Base-by-base conservation (phyloP, 768 basidiomycete species). In the Naganishia vaughanmartiniae region DNA sequence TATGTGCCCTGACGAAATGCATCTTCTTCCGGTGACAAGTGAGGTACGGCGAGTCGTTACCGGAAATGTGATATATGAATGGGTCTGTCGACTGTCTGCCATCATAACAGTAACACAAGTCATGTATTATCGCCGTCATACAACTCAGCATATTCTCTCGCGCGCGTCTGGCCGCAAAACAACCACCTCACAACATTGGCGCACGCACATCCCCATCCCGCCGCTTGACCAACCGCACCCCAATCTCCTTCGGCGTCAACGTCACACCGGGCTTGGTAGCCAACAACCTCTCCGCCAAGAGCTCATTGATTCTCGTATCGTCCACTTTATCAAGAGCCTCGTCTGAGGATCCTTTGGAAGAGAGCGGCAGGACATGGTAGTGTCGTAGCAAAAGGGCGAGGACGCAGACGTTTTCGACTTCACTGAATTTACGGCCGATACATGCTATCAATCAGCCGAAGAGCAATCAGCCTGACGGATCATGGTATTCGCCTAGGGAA, bases 201-300 rank as follows among this genome's bases (percentile, higher is more conserved):
- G 7, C 42, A 21, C 28, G 26, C 17, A 69, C 54, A 30, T 33
- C 54, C 26, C 45, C 58, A 24, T 60, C 53, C 1, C 26, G 28
- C 39, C 71, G 31, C 45, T 34, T 69, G 42, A 69, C 70, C 56
- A 75, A 71, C 26, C 65, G 58, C 42, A 78, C 48, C 33, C 51
- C 69, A 30, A 72, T 74, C 28, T 73, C 67, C 19, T 51, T 65
- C 12, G 78, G 78, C 19, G 69, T 75, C 39, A 76, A 72, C 21
- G 72, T 77, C 45, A 77, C 55, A 28, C 71, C 69, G 54, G 74
- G 72, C 30, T 51, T 72, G 24, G 71, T 70, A 2, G 69, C 56
- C 67, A 77, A 31, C 33, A 77, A 45, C 67, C 75, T 74, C 42
- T 70, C 67, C 53, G 51, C 68, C 73, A 73, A 70, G 69, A 63